Conservation (phyloP, 2,329 filamentous ascomycete species). For the Penicillium sclerotiorum region DNA sequence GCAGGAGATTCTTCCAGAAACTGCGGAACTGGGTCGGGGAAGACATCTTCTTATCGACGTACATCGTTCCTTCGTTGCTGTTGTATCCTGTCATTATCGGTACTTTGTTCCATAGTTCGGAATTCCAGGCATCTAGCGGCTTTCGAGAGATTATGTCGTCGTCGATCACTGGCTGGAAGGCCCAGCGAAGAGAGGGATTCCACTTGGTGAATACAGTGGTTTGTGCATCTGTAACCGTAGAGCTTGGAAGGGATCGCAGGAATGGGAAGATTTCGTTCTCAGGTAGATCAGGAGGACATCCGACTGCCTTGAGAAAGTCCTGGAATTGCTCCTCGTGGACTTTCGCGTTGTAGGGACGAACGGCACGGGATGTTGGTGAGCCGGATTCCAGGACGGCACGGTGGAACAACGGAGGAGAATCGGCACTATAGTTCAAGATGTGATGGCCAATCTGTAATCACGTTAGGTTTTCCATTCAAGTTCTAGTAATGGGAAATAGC, state of each 20-base stretch:
- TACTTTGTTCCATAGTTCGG: slow-evolving; percentile 56
- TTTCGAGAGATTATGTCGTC: slow-evolving; percentile 60
- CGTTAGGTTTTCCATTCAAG: neutral
- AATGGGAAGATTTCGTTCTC: slow-evolving; percentile 42
- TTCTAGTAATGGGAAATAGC: neutral
- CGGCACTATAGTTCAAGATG: slow-evolving; percentile 54
- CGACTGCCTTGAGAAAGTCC: slow-evolving; percentile 42
- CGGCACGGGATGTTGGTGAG: slow-evolving; percentile 50
- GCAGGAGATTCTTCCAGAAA: slow-evolving; percentile 67
- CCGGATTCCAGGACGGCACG: slow-evolving; percentile 53
- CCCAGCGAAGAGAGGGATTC: slow-evolving; percentile 52
- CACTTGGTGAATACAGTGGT: slow-evolving; percentile 49
- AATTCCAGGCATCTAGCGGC: slow-evolving; percentile 63
- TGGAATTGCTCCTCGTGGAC: slow-evolving; percentile 51
- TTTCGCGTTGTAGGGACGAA: slow-evolving; percentile 44
- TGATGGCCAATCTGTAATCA: slow-evolving; percentile 65
- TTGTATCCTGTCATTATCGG: slow-evolving; percentile 72
- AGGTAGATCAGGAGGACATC: slow-evolving; percentile 31
- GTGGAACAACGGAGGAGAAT: slow-evolving; percentile 43
- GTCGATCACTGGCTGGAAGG: slow-evolving; percentile 72
- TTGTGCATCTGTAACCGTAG: slow-evolving; percentile 43
- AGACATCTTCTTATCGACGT: slow-evolving; percentile 57
- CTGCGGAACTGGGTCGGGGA: slow-evolving; percentile 56
- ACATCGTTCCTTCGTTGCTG: slow-evolving; percentile 68
- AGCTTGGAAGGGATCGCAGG: slow-evolving; percentile 44